Evolutionary conservation across 192 early-diverging fungal species (phyloP), one percentile per base, ranked within the genome.

Genomic region (Pecoramyces ruminantium): DNA sequence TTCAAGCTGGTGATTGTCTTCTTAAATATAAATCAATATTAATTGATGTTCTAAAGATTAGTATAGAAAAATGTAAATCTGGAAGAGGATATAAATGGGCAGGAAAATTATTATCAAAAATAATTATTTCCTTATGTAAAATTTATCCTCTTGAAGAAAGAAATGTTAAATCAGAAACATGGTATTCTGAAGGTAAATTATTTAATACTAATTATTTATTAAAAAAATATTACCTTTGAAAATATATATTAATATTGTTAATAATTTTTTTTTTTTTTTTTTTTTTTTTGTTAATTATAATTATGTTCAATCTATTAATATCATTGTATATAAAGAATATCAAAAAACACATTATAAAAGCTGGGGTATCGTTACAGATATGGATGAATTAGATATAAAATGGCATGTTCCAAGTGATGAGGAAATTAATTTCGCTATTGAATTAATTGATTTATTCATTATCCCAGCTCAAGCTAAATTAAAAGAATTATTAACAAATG

Each of bases 331-430:
- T 9, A 67, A 9, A 67, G 51, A 67, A n/a, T 67, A 67, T 67
- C 51, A 67, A 67, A 81, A 87, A 18, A 87, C 89, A 29, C 92
- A 92, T 30, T 92, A 95, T 81, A 82, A 88, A 81, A 85, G 91
- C 28, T 98, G 96, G 96, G 95, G 95, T 8, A 81, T 90, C 30
- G 85, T 89, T 3, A 82, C 84, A 0, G 83, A 92, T 51, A 83
- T 89, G 0, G 83, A 88, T 0, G 83, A 89, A 77, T 86, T 94
- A 28, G 80, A 85, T 27, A 79, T 96, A 14, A 78, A 90, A 78
- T 98, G 96, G 96, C 95, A 96, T 83, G 82, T 87, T 15, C 94
- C 96, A 14, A 88, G 83, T 28, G 82, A 88, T 28, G 84, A 87
- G 1, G 96, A 95, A 80, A 85, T 92, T 17, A 83, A 90, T 29